These are phyloP conservation scores for Penicillium samsonianum DNA, from an alignment of 495 filamentous ascomycete species.

Conservation along the genomic window DNA sequence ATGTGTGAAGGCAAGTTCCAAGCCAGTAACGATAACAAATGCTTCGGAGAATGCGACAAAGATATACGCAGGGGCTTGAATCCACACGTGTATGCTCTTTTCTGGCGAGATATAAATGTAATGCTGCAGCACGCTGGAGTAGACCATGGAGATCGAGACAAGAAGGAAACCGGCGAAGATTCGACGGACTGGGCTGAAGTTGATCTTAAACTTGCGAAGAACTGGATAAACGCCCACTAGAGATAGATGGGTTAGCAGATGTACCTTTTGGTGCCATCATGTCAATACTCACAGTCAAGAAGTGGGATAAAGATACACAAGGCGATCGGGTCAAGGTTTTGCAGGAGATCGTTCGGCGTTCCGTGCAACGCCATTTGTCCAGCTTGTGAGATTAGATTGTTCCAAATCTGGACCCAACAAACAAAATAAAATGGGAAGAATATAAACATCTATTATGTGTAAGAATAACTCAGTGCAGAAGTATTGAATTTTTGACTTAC, in stretches of 20 bases:
- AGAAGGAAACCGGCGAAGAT: conserved; percentile 64
- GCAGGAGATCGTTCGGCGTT: conserved; percentile 63
- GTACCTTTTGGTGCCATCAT: conserved; percentile 20
- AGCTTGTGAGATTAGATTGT: conserved; percentile 42
- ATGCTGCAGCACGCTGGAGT: conserved; percentile 61
- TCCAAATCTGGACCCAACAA: conserved; percentile 24
- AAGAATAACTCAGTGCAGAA: background rate
- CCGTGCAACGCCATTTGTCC: conserved; percentile 45
- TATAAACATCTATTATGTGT: conserved; percentile 40
- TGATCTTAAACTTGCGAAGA: conserved; percentile 47
- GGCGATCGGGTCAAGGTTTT: conserved; percentile 64
- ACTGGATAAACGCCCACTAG: conserved; percentile 31
- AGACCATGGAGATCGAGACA: conserved; percentile 53
- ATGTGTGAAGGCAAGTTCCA: conserved; percentile 48
- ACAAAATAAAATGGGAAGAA: conserved; percentile 35
- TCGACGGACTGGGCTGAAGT: conserved; percentile 62
- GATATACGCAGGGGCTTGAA: conserved; percentile 57
- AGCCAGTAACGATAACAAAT: conserved; percentile 53
- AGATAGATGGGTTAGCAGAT: background rate
- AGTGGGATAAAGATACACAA: conserved; percentile 65
- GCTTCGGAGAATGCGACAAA: conserved; percentile 61
- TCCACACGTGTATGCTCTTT: conserved; percentile 48
- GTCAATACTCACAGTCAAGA: conserved; percentile 59
- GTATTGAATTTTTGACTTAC: background rate
- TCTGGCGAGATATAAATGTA: conserved; percentile 52